These are phyloP conservation scores for Cryoendolithus antarcticus DNA, from an alignment of 2,329 filamentous ascomycete species.

Conservation along the genomic window DNA sequence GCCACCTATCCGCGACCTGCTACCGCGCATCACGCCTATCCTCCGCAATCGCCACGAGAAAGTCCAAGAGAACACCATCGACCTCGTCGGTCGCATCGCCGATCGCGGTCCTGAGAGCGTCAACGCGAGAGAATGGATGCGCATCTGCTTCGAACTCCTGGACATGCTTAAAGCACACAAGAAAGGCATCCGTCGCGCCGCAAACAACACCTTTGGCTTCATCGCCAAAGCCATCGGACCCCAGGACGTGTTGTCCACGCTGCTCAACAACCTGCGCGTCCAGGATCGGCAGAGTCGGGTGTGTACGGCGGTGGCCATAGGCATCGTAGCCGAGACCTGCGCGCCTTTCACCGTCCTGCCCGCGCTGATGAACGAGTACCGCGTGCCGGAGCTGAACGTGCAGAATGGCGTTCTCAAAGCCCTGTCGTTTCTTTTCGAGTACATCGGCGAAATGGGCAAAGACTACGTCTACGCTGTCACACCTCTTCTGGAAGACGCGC, in stretches of 20 bases:
- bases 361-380: slow-evolving; percentile 97
- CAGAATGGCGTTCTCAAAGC: slow-evolving; percentile 98
- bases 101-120: slow-evolving; percentile 94
- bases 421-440: slow-evolving; percentile 93
- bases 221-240: slow-evolving; percentile 98
- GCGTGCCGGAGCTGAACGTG: slow-evolving; percentile 94
- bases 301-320: slow-evolving; percentile 95
- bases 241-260: slow-evolving; percentile 87
- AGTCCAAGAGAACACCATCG: slow-evolving; percentile 98
- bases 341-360: slow-evolving; percentile 97
- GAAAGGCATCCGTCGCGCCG: slow-evolving; percentile 93
- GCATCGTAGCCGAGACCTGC: slow-evolving; percentile 96
- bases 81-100: slow-evolving; percentile 92
- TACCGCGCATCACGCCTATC: slow-evolving; percentile 93
- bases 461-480: slow-evolving; percentile 99
- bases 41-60: slow-evolving; percentile 97
- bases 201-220: slow-evolving; percentile 99
- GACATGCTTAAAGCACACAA: slow-evolving; percentile 99
- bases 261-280: slow-evolving; percentile 91
- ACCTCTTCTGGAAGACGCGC: slow-evolving; percentile 85
- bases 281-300: slow-evolving; percentile 97
- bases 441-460: slow-evolving; percentile 98
- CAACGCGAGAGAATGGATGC: slow-evolving; percentile 98
- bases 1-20: slow-evolving; percentile 88
- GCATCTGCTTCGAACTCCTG: slow-evolving; percentile 95